Evolutionary conservation across 148 eudicot genomes (phyloP).

Genomic region (Cornus kousa): DNA sequence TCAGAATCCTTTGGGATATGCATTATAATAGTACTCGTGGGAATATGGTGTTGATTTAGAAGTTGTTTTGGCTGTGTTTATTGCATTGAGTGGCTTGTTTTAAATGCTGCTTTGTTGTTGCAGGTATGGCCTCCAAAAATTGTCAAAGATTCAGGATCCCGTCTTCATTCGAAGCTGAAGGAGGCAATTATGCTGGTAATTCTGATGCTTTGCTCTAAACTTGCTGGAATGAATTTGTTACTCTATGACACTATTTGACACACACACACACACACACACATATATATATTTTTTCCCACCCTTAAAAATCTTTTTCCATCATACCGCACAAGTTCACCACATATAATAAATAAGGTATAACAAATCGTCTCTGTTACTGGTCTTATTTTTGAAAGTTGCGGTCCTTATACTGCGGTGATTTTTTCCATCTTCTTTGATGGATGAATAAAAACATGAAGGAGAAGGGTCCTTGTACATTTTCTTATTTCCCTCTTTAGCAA

Average conservation of each 20-base stretch:
- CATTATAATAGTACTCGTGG: neutral
- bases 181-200: constrained; percentile 87
- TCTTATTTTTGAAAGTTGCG: neutral
- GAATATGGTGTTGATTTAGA: constrained; percentile 3
- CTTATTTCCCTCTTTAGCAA: neutral
- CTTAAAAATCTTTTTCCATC: neutral
- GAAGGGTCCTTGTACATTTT: neutral
- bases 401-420: neutral
- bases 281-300: too few relatives aligned
- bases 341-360: neutral
- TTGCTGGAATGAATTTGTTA: neutral
- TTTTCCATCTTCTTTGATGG: neutral
- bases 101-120: constrained; percentile 21
- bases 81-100: constrained; percentile 3
- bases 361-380: neutral
- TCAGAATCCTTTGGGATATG: neutral
- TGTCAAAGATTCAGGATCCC: constrained; percentile 90
- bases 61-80: constrained; percentile 4
- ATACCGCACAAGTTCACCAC: neutral
- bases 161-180: constrained; percentile 79
- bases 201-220: constrained; percentile 3
- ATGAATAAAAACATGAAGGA: neutral
- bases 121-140: constrained; percentile 99
- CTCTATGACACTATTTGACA: neutral
- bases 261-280: too few relatives aligned